Evolutionary conservation across 75 land plant genomes (phyloP).

Genomic region (Picea sitchensis): DNA sequence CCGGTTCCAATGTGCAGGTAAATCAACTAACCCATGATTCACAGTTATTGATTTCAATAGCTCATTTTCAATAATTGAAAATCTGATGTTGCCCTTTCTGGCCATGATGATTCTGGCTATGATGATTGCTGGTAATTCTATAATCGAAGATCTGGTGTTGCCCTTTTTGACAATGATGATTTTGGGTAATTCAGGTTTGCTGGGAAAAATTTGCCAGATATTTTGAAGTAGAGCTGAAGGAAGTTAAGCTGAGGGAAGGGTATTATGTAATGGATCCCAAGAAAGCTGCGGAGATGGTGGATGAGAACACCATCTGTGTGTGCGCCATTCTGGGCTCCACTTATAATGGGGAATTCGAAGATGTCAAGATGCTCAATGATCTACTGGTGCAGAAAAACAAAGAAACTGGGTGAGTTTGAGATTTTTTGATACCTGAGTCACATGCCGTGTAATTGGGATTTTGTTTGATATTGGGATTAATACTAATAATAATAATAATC

Average conservation of each 20-base stretch:
- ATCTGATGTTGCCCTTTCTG: no score
- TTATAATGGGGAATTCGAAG: constrained; percentile 70
- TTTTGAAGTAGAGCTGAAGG: constrained; percentile 46
- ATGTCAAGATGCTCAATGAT: constrained; percentile 57
- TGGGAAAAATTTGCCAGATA: constrained; percentile 49
- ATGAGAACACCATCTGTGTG: constrained; percentile 73
- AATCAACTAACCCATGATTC: not conserved
- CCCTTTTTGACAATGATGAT: no score
- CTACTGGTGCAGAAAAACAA: constrained; percentile 53
- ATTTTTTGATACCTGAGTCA: no score
- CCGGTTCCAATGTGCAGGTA: constrained; percentile 70
- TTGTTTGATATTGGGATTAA: no score
- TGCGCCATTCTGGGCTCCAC: constrained; percentile 71
- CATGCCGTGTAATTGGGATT: no score
- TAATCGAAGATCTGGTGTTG: no score
- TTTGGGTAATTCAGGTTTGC: constrained; percentile 24
- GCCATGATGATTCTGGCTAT: no score
- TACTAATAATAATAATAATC: no score
- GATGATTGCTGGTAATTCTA: no score
- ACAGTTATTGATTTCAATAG: no score
- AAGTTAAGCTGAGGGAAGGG: constrained; percentile 35
- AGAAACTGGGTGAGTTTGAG: not conserved
- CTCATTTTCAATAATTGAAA: no score
- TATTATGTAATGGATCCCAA: constrained; percentile 51
- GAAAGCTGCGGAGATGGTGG: constrained; percentile 70